Percentiles rank a stretch among this genome's conserved stretches.
Conservation (phyloP, 2,329 filamentous ascomycete genomes). For the Didymella lethalis region DNA sequence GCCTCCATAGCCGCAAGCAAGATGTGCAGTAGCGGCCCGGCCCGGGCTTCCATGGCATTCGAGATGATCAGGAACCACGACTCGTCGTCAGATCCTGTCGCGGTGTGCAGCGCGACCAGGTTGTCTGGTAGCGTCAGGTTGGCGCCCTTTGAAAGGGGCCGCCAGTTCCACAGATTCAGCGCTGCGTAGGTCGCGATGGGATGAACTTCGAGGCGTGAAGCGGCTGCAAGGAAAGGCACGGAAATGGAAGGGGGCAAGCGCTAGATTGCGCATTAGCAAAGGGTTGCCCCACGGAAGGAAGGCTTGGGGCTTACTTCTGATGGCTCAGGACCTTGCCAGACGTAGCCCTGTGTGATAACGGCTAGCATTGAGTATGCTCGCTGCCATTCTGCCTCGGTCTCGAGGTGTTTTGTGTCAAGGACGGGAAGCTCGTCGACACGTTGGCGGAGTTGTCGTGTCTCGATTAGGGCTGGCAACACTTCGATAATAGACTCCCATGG, state of each 20-base stretch:
- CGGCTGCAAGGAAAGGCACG: conserved; percentile 38
- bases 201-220: conserved; percentile 45
- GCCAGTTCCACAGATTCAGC: conserved; percentile 49
- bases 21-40: conserved; percentile 55
- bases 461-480: conserved; percentile 78
- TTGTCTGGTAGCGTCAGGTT: conserved; percentile 43
- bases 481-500: conserved; percentile 83
- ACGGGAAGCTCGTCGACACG: conserved; percentile 77
- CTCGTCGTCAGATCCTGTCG: conserved; percentile 47
- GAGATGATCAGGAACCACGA: conserved; percentile 61
- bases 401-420: conserved; percentile 75
- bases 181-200: conserved; percentile 48
- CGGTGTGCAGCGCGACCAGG: conserved; percentile 40
- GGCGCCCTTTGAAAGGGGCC: conserved; percentile 24
- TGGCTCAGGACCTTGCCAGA: conserved; percentile 78
- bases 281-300: not conserved
- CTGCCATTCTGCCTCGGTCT: conserved; percentile 83
- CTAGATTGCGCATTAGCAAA: conserved; percentile 28
- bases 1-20: conserved; percentile 60
- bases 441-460: conserved; percentile 75
- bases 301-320: conserved; percentile 63
- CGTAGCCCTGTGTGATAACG: conserved; percentile 78
- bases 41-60: conserved; percentile 61
- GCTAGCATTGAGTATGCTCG: conserved; percentile 76
- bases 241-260: conserved; percentile 43